Evolutionary conservation across 306 rosid species (phyloP).

Genomic region (Elaeagnus macrophylla): DNA sequence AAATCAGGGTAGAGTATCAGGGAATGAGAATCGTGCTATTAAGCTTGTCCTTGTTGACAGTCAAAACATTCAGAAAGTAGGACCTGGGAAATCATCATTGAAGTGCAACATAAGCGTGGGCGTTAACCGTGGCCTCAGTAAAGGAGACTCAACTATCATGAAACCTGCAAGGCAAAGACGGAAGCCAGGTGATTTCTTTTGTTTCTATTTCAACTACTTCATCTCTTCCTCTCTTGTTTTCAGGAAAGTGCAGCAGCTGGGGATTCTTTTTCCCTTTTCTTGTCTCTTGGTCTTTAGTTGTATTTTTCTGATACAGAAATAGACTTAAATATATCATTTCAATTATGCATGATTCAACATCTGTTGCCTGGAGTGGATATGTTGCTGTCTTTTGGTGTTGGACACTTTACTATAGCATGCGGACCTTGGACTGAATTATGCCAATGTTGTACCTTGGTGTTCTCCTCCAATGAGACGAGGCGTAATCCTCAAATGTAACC

Average conservation of each 20-base stretch:
- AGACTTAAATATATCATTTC: not conserved
- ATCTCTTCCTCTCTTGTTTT: not conserved
- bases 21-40: slow-evolving; percentile 56
- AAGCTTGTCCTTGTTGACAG: slow-evolving; percentile 76
- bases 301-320: not conserved
- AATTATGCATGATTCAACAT: not conserved
- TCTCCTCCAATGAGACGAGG: no score
- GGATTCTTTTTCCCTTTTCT: not conserved
- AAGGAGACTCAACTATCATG: slow-evolving; percentile 62
- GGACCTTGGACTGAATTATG: no score
- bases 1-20: slow-evolving; percentile 59
- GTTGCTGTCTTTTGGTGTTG: not conserved
- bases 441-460: no score
- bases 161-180: slow-evolving; percentile 76
- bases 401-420: not conserved
- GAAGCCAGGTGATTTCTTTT: slow-evolving; percentile 65
- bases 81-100: slow-evolving; percentile 63
- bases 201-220: not conserved
- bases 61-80: slow-evolving; percentile 78
- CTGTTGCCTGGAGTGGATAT: not conserved
- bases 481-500: no score
- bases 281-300: not conserved
- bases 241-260: not conserved
- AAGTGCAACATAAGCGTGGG: slow-evolving; percentile 65
- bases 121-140: slow-evolving; percentile 54